phyloP scores from a whole-genome alignment of 768 basidiomycete species.

The Podaxis carcinomalis region DNA sequence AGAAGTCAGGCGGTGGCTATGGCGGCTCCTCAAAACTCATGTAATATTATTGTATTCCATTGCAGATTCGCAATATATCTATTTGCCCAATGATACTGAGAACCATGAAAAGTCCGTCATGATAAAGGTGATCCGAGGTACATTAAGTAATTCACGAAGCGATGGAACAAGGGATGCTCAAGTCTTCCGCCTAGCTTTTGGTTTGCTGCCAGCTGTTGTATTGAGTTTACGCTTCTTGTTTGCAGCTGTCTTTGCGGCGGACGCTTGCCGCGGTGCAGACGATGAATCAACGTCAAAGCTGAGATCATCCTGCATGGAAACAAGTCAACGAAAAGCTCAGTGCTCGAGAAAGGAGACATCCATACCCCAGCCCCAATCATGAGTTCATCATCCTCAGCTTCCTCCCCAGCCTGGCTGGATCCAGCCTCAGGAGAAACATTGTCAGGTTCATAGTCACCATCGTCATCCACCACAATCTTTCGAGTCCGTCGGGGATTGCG shows the following conservation, averaged over 20 bases:
- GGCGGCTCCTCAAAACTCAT: constrained; percentile 40
- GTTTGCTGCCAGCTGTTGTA: not conserved
- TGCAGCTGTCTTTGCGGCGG: constrained; percentile 19
- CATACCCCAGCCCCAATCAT: constrained; percentile 57
- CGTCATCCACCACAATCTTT: constrained; percentile 13
- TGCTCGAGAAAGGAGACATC: not conserved
- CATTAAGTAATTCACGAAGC: no score
- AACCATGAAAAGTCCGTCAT: not conserved
- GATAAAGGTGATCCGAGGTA: not conserved
- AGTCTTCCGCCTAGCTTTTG: constrained; percentile 27
- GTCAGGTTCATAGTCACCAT: constrained; percentile 5
- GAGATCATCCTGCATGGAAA: constrained; percentile 24
- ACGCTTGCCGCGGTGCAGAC: constrained; percentile 28
- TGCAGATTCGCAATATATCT: not conserved
- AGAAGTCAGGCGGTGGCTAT: constrained; percentile 43
- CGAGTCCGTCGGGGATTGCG: constrained; percentile 8
- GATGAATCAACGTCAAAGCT: constrained; percentile 4
- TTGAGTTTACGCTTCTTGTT: constrained; percentile 6
- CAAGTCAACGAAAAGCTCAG: not conserved
- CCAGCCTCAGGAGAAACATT: not conserved
- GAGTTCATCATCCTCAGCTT: constrained; percentile 52
- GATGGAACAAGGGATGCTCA: not conserved
- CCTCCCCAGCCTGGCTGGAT: not conserved
- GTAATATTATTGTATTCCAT: constrained; percentile 26
- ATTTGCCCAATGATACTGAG: not conserved